These are phyloP conservation scores for Solanum pinnatisectum DNA, from an alignment of 257 asterid species.

Conservation along the genomic window DNA sequence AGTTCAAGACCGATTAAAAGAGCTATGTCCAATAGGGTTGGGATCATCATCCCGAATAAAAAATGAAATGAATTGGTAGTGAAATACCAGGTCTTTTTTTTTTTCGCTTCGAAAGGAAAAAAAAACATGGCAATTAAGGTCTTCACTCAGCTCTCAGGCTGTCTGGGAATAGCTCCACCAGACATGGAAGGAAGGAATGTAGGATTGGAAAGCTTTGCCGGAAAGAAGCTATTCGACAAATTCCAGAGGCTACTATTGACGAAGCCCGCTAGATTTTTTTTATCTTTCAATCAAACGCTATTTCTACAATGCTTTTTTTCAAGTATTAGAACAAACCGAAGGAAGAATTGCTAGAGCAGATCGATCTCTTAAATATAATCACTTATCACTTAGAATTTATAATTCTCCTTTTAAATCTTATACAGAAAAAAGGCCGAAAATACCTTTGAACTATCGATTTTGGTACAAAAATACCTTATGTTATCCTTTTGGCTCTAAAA, in stretches of 20 bases:
- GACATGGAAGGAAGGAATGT: neutral
- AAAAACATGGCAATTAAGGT: no score
- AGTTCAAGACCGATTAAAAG: neutral
- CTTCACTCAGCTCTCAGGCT: no score
- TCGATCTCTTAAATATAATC: neutral
- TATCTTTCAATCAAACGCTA: neutral
- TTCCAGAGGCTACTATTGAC: neutral
- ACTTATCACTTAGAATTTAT: neutral
- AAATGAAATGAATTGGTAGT: neutral
- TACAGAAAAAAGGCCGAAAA: no score
- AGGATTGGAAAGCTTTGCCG: neutral
- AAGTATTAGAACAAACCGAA: neutral
- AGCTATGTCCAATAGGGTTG: neutral
- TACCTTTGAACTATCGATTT: no score
- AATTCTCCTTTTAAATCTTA: no score
- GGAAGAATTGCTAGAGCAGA: neutral
- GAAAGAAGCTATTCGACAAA: neutral
- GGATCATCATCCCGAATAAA: no score
- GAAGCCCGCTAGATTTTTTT: neutral
- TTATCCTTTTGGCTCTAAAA: no score
- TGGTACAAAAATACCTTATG: no score
- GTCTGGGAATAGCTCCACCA: neutral
- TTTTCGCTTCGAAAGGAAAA: no score
- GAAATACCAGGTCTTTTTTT: neutral
- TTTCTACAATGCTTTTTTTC: neutral